Evolutionary conservation across 2,329 filamentous ascomycete species (phyloP).

Genomic region (Fusarium poae): DNA sequence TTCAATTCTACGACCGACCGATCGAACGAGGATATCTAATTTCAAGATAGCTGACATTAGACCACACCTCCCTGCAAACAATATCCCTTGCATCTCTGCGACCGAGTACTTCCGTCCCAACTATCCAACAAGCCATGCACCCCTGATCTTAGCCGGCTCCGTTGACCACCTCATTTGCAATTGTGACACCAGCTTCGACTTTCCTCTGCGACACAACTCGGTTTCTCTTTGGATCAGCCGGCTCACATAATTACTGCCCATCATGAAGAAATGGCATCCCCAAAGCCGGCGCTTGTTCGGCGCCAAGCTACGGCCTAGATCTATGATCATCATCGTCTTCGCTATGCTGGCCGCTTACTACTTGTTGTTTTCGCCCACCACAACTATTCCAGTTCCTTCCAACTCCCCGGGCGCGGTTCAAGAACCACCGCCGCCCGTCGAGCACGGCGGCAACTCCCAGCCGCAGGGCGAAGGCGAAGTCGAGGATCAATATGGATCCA

Average conservation of each 20-base stretch:
- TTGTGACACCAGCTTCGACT: constrained; percentile 21
- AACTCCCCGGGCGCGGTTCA: constrained; percentile 17
- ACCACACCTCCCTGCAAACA: constrained; percentile 27
- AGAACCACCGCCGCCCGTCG: constrained; percentile 6
- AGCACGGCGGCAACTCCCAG: constrained; percentile 16
- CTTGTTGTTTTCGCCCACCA: constrained; percentile 55
- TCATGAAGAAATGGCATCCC: constrained; percentile 54
- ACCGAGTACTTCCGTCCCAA: constrained; percentile 15
- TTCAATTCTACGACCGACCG: constrained; percentile 18
- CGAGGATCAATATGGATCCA: constrained; percentile 26
- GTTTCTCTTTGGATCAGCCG: constrained; percentile 9
- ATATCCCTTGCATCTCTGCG: constrained; percentile 27
- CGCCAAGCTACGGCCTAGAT: constrained; percentile 57
- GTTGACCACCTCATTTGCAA: constrained; percentile 10
- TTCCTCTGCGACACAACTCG: constrained; percentile 12
- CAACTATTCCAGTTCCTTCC: constrained; percentile 52
- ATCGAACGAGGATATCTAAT: constrained; percentile 13
- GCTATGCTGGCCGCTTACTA: constrained; percentile 60
- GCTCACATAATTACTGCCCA: constrained; percentile 20
- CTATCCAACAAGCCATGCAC: constrained; percentile 35
- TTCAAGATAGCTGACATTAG: constrained; percentile 1
- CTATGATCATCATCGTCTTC: constrained; percentile 57
- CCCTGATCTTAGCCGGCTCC: constrained; percentile 30
- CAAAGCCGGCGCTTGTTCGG: constrained; percentile 50
- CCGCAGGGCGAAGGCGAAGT: constrained; percentile 16